These are phyloP conservation scores for Aspergillus fructus DNA, from an alignment of 2,329 filamentous ascomycete species.

Conservation along the genomic window DNA sequence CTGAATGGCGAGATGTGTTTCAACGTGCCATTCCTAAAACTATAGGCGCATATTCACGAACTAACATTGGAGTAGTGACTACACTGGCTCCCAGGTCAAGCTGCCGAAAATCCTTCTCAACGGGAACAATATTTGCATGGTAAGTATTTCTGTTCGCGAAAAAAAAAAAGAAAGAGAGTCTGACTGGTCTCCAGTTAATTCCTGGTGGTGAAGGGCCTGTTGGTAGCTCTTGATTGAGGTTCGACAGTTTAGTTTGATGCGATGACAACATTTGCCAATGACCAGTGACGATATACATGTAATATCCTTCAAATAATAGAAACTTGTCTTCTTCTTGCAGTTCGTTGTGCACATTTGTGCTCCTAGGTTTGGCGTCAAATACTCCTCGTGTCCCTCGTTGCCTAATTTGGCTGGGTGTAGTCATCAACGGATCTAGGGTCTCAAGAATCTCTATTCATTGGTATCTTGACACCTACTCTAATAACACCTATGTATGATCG, in stretches of 20 bases:
- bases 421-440: no score
- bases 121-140: constrained; percentile 99
- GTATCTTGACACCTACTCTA: no score
- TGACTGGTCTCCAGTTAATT: constrained; percentile 58
- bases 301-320: constrained; percentile 14
- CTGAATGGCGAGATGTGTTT: not conserved
- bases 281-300: constrained; percentile 17
- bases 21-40: not conserved
- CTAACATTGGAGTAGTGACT: constrained; percentile 64
- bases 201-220: constrained; percentile 73
- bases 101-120: constrained; percentile 93
- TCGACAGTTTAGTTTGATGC: constrained; percentile 10
- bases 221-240: constrained; percentile 27
- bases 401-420: no score
- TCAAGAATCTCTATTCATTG: no score
- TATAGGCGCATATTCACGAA: not conserved
- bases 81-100: constrained; percentile 82
- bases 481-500: no score
- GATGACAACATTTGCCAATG: constrained; percentile 17
- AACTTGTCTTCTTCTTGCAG: not conserved
- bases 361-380: no score
- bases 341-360: not conserved
- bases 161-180: not conserved
- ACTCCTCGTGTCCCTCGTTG: no score
- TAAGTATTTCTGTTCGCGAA: constrained; percentile 43